Evolutionary conservation across 1,139 yeast genomes (phyloP).

Genomic region (Eremothecium sinecaudum): DNA sequence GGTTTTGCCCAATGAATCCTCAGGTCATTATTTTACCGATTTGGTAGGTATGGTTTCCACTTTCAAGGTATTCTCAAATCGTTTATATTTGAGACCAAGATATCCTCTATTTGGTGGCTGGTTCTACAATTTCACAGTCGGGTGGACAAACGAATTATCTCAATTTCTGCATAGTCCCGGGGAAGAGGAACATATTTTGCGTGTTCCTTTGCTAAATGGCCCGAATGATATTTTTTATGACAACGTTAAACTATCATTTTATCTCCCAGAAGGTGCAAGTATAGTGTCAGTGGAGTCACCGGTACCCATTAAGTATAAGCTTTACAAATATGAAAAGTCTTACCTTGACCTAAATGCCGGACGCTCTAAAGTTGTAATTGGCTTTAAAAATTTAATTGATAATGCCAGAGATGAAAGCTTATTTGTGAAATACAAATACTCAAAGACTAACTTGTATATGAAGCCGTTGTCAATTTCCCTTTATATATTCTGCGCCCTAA

Average conservation of each 20-base stretch:
- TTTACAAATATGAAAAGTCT: slow-evolving; percentile 42
- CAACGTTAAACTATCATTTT: slow-evolving; percentile 49
- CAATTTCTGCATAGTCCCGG: slow-evolving; percentile 40
- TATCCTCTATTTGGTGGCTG: slow-evolving; percentile 93
- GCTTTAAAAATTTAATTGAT: slow-evolving; percentile 58
- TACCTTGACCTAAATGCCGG: slow-evolving; percentile 75
- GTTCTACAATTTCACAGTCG: slow-evolving; percentile 90
- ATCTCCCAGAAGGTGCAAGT: slow-evolving; percentile 83
- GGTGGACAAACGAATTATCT: slow-evolving; percentile 64
- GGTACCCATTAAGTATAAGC: slow-evolving; percentile 35
- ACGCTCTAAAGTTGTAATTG: slow-evolving; percentile 64
- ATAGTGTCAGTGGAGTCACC: slow-evolving; percentile 53
- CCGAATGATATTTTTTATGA: slow-evolving; percentile 62
- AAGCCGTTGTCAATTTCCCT: slow-evolving; percentile 64
- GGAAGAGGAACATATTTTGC: slow-evolving; percentile 48
- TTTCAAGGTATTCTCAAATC: slow-evolving; percentile 41
- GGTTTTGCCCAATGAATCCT: slow-evolving; percentile 39
- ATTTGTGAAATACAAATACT: slow-evolving; percentile 53
- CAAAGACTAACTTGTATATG: slow-evolving; percentile 42
- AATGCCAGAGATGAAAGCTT: slow-evolving; percentile 53
- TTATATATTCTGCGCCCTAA: slow-evolving; percentile 53
- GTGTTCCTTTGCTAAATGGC: slow-evolving; percentile 67
- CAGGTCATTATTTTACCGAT: slow-evolving; percentile 72
- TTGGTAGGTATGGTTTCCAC: slow-evolving; percentile 94
- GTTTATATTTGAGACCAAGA: slow-evolving; percentile 67